Evolutionary conservation across 371 early-diverging fungal species (phyloP).

Genomic region (Mucor plumbeus): DNA sequence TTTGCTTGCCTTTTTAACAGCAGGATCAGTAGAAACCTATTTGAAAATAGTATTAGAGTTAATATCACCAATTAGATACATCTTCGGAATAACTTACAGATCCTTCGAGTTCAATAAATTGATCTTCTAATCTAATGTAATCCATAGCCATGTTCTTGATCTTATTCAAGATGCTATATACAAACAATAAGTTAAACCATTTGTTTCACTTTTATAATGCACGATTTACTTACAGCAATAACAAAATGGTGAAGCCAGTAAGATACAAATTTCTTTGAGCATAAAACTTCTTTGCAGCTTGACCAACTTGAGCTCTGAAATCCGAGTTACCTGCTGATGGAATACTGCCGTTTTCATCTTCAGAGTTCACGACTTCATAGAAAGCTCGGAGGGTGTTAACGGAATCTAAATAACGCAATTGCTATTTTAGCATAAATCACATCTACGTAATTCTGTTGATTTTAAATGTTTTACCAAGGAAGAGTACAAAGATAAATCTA

Average conservation of each 20-base stretch:
- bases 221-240: constrained; percentile 28
- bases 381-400: constrained; percentile 64
- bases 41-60: neutral
- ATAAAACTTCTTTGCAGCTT: constrained; percentile 78
- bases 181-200: neutral
- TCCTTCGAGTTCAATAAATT: constrained; percentile 29
- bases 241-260: constrained; percentile 34
- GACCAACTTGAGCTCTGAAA: constrained; percentile 58
- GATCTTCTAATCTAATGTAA: constrained; percentile 32
- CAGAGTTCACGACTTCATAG: constrained; percentile 35
- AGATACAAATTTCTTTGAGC: constrained; percentile 85
- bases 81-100: constrained; percentile 19
- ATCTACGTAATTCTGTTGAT: neutral
- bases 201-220: neutral
- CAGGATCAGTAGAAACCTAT: constrained; percentile 29
- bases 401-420: constrained; percentile 46
- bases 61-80: neutral
- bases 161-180: constrained; percentile 29
- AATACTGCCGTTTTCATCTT: constrained; percentile 34
- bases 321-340: constrained; percentile 32
- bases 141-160: constrained; percentile 30
- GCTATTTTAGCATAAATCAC: neutral
- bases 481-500: constrained; percentile 63
- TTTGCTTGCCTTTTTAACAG: constrained; percentile 15
- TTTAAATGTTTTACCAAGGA: constrained; percentile 54